phyloP scores from a whole-genome alignment of 139 green algal genomes.

The Gonium pectorale region DNA sequence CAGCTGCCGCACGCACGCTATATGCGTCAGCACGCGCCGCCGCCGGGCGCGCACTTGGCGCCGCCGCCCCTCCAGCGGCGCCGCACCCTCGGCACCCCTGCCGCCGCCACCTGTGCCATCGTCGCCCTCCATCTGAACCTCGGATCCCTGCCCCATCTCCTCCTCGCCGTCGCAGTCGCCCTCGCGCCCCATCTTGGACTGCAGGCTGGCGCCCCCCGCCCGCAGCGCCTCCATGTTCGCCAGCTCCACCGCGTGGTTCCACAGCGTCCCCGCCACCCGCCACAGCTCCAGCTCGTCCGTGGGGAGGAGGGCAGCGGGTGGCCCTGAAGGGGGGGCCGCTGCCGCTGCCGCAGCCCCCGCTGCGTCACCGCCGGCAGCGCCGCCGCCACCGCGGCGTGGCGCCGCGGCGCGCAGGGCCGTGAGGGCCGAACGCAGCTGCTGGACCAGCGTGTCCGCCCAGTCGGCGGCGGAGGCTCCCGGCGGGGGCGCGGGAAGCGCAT shows the following conservation, averaged over 20 bases:
- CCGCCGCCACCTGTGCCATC: neutral
- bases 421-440: neutral
- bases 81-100: neutral
- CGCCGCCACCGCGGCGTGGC: neutral
- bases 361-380: neutral
- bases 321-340: no score
- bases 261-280: neutral
- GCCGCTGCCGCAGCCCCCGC: no score
- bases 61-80: neutral
- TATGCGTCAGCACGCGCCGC: conserved; percentile 15
- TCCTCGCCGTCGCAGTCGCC: neutral
- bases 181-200: neutral
- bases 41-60: neutral
- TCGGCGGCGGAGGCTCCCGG: neutral
- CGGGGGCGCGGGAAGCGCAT: no score
- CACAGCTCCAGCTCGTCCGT: conserved; percentile 6
- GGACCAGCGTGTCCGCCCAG: neutral
- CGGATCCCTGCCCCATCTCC: neutral
- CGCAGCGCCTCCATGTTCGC: conserved; percentile 23
- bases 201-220: neutral
- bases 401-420: neutral
- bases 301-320: neutral
- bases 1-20: conserved; percentile 16
- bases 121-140: neutral
- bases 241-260: conserved; percentile 25